A percentile compares a stretch with the other conserved stretches of the same genome.
Evolutionary conservation across 2,329 filamentous ascomycete species (phyloP).

Genomic region (Penicillium sp.): DNA sequence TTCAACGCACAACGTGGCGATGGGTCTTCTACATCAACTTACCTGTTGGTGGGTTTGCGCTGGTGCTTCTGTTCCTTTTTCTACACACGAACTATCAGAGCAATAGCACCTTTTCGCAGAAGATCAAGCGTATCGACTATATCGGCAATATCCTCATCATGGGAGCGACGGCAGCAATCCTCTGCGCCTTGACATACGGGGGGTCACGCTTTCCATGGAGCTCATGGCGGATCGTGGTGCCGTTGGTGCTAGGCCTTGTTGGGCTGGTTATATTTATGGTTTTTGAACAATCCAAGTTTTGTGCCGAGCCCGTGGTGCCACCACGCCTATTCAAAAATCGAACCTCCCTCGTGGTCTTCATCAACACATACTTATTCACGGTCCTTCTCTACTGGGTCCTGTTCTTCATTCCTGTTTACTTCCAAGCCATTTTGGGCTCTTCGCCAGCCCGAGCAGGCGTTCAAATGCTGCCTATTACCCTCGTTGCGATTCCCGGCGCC

Average conservation of each 20-base stretch:
- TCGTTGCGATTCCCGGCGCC: slow-evolving; percentile 21
- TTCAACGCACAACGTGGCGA: slow-evolving; percentile 24
- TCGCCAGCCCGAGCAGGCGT: slow-evolving; percentile 32
- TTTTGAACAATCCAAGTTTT: slow-evolving; percentile 20
- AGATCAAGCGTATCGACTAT: slow-evolving; percentile 45
- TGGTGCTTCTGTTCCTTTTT: slow-evolving; percentile 38
- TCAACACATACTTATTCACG: slow-evolving; percentile 42
- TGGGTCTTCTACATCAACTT: slow-evolving; percentile 33
- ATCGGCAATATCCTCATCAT: no score
- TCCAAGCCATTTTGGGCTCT: slow-evolving; percentile 41
- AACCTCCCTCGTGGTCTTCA: slow-evolving; percentile 32
- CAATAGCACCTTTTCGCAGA: slow-evolving; percentile 27
- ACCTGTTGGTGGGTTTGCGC: slow-evolving; percentile 18
- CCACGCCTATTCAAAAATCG: slow-evolving; percentile 45
- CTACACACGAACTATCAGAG: slow-evolving; percentile 44
- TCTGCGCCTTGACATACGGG: no score
- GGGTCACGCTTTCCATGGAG: no score
- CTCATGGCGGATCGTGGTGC: no score
- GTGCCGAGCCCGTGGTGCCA: slow-evolving; percentile 40
- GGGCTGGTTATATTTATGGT: no score
- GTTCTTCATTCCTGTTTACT: slow-evolving; percentile 48
- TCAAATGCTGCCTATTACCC: slow-evolving; percentile 18
- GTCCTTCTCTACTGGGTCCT: slow-evolving; percentile 37
- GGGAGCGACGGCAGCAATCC: no score
- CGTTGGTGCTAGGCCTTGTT: no score